Evolutionary conservation across 257 asterid species (phyloP), one percentile per base, ranked within the genome.

Genomic region (Leptodermis oblonga): DNA sequence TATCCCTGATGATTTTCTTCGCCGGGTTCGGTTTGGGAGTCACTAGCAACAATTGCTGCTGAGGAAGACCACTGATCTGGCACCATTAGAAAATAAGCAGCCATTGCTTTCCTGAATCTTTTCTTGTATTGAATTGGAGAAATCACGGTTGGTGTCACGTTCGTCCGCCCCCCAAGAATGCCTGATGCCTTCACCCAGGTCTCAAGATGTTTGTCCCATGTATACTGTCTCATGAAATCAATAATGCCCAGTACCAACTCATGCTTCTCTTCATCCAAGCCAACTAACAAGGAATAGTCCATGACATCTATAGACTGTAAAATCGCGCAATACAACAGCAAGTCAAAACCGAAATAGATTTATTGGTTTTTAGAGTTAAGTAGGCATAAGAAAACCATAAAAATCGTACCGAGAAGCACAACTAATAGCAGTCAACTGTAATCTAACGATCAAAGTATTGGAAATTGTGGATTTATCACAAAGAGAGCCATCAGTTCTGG

Each of bases 171-270:
- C 1, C 94, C 96, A 9, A 89, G 82, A 34, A 89, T 87, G 76
- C 96, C 94, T 5, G 96, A 84, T 26, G 94, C 84, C 80, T 89
- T 89, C 69, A 89, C 96, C 96, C 96, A 89, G n/a, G 86, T 85
- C 80, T 89, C 96, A 3, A 89, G 89, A 76, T 88, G 96, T 78
- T 88, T 88, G 85, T 88, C 93, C 96, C 96, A 88, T n/a, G 93
- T 89, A 37, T 89, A 89, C 73, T 89, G 96, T 70, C 96, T 79
- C 96, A 89, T 89, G 82, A 89, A 89, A 77, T 89, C 96, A 48
- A 89, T 89, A 13, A 89, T 86, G 59, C 96, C 96, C 15, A 89
- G 78, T 58, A 86, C 93, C 66, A 89, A 78, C 73, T 89, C 93
- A 15, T 83, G 85, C 55, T 85, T 86, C 62, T 89, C 96, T 72